Evolutionary conservation across 495 filamentous ascomycete species (phyloP), one percentile per base, ranked within the genome.

Genomic region (Copromyces sp.): DNA sequence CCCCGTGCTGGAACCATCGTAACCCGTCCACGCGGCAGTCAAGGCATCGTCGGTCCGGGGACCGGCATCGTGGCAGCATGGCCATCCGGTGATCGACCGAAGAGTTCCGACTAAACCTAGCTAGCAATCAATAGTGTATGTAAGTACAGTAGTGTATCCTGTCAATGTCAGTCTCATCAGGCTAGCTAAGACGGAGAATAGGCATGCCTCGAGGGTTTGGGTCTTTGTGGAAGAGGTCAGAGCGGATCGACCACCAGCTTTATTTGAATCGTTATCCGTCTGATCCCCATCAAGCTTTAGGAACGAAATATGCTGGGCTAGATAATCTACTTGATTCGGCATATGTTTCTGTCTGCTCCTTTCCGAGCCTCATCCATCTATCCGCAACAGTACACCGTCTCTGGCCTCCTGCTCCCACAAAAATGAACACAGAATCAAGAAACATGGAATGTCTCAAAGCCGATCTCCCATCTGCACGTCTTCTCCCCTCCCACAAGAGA

Each of bases 401-500:
- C 8, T 9, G 6, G 14, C 14, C 14, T 44, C 41, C 20, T 5
- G n/a, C 45, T 53, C 11, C 53, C 20, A 32, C 53, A 12, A 16
- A 7, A 61, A 40, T 8, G 8, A 17, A 35, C 6, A 14, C 29
- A 65, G 1, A 3, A 65, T 65, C 53, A 65, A 65, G 53, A 65
- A 65, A 65, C 53, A 65, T 65, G 14, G 7, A 65, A 9, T 65
- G 53, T 70, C 72, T 70, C 44, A 39, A 73, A 40, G 68, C 41
- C 68, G 72, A 70, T 38, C 20, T 39, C 68, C 69, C 29, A 32
- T 17, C 32, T 41, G 38, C 70, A 65, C 39, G 44, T 73, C 44
- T 41, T 40, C 14, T 35, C 38, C 16, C 37, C 38, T 70, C 29
- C 12, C 16, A 24, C 39, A 70, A 14, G 7, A 41, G 39, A 44